phyloP scores from a whole-genome alignment of 305 asterid species.

The Solanum hybrid region DNA sequence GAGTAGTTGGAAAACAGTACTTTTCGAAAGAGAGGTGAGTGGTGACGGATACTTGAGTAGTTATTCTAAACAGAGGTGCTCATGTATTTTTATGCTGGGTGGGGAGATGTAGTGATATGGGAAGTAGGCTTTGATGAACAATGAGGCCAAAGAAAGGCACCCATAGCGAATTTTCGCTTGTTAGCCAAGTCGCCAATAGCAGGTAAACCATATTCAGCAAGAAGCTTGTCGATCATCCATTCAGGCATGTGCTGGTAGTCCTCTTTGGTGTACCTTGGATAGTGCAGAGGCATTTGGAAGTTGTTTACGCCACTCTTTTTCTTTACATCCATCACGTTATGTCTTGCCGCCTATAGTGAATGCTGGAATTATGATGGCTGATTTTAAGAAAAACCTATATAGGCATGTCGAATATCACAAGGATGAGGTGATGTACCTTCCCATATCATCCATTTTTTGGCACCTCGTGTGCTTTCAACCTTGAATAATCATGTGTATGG shows the following conservation, averaged over 20 bases:
- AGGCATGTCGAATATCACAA: constrained; percentile 25
- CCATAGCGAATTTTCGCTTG: constrained; percentile 47
- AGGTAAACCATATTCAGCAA: constrained; percentile 51
- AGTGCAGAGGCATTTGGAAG: constrained; percentile 57
- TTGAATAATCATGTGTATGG: neutral
- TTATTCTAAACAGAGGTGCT: neutral
- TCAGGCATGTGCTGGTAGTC: constrained; percentile 56
- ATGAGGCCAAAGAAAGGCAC: constrained; percentile 49
- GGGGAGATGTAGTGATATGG: neutral
- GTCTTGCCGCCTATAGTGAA: neutral
- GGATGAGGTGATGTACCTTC: constrained; percentile 42
- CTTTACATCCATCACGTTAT: constrained; percentile 21
- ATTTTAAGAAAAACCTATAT: neutral
- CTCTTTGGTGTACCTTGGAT: constrained; percentile 38
- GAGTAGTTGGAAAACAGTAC: neutral
- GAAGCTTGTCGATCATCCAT: constrained; percentile 42
- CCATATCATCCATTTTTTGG: neutral
- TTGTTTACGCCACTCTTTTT: neutral
- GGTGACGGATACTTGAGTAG: neutral
- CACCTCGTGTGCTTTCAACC: neutral
- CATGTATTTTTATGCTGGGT: neutral
- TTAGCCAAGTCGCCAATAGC: constrained; percentile 29
- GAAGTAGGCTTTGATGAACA: neutral
- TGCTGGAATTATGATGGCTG: neutral
- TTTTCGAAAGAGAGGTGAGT: neutral